These are phyloP conservation scores for Pythium rhizo-oryzae DNA, from an alignment of 352 stramenopile genomes.

Conservation along the genomic window DNA sequence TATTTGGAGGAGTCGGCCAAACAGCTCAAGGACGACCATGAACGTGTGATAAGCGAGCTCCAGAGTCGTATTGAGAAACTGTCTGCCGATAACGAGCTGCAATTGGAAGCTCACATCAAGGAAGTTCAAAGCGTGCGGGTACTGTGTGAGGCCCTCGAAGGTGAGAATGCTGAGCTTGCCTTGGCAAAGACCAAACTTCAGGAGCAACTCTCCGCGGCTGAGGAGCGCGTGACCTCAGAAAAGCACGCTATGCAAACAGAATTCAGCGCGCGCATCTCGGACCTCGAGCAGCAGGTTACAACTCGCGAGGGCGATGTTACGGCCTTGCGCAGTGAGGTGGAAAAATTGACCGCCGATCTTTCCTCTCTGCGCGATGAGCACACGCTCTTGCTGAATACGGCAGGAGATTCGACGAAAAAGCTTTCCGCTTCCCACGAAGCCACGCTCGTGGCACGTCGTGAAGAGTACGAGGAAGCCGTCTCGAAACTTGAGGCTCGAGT, in stretches of 20 bases:
- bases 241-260: not conserved
- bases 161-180: constrained; percentile 13
- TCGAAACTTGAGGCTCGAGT: constrained; percentile 4
- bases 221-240: not conserved
- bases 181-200: constrained; percentile 4
- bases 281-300: constrained; percentile 3
- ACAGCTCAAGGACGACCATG: not conserved
- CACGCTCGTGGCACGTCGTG: constrained; percentile 2
- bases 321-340: constrained; percentile 6
- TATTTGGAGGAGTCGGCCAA: not conserved
- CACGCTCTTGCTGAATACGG: constrained; percentile 6
- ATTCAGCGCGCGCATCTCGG: not conserved
- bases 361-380: constrained; percentile 12
- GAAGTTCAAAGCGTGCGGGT: not conserved
- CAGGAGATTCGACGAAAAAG: constrained; percentile 12
- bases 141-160: not conserved
- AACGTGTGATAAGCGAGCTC: not conserved
- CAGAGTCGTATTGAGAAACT: not conserved
- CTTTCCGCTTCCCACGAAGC: constrained; percentile 15
- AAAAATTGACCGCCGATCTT: constrained; percentile 10
- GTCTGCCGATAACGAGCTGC: not conserved
- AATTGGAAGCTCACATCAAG: not conserved
- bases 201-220: not conserved
- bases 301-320: not conserved
- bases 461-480: constrained; percentile 5